A percentile compares a stretch with the other conserved stretches of the same genome.
Evolutionary conservation across 1,284 basidiomycete species (phyloP).

Genomic region (Pterulicium gracile): DNA sequence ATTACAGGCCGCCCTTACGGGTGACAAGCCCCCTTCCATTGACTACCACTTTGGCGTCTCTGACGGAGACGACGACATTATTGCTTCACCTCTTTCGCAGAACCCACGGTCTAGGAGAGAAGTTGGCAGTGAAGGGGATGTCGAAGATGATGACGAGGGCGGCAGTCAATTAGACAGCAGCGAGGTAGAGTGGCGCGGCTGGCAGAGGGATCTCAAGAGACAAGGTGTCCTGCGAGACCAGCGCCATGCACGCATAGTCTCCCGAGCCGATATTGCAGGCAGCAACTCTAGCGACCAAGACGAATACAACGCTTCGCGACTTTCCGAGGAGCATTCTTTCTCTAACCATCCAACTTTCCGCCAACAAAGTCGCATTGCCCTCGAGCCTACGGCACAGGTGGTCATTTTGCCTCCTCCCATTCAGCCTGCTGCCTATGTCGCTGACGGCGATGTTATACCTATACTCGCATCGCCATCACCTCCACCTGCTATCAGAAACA

Average conservation of each 20-base stretch:
- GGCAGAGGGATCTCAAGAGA: background rate
- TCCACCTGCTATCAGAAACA: background rate
- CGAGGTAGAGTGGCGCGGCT: constrained; percentile 1
- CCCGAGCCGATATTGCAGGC: background rate
- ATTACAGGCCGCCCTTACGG: background rate
- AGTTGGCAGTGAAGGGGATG: background rate
- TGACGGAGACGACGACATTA: background rate
- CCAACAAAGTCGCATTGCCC: background rate
- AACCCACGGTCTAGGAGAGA: background rate
- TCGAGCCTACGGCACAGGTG: background rate
- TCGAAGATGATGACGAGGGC: background rate
- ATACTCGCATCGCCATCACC: background rate
- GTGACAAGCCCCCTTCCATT: background rate
- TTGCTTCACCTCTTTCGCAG: background rate
- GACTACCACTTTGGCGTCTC: background rate
- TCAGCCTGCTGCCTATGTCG: background rate
- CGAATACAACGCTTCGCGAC: background rate
- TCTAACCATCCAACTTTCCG: background rate
- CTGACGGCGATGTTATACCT: background rate
- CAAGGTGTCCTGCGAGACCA: background rate
- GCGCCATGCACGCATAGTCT: no score
- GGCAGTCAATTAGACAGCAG: constrained; percentile 1
- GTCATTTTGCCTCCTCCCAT: background rate
- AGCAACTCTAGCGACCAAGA: background rate
- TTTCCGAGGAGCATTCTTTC: background rate